Percentiles rank a stretch among this genome's conserved stretches.
Conservation (phyloP, 148 eudicot species). For the Vaccinium macrocarpon region DNA sequence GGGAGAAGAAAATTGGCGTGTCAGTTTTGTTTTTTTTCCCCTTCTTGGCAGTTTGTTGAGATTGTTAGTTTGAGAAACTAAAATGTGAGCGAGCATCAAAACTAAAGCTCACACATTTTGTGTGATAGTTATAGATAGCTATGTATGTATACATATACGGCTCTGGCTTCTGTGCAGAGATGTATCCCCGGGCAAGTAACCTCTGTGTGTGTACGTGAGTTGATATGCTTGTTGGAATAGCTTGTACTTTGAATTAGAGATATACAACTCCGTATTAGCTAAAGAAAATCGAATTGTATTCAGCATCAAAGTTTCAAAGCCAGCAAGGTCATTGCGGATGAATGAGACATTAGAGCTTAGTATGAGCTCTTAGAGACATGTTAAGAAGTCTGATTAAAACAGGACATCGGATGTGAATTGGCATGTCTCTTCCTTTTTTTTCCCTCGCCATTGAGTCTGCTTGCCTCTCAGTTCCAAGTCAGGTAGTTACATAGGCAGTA, state of each 20-base stretch:
- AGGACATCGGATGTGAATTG: neutral
- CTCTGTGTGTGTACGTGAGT: neutral
- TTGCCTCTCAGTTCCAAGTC: neutral
- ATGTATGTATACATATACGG: neutral
- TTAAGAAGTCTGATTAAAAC: no score
- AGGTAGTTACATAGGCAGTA: neutral
- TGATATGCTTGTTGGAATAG: neutral
- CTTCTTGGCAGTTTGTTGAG: neutral
- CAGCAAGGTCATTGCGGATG: neutral
- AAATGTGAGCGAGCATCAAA: neutral
- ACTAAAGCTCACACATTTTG: neutral
- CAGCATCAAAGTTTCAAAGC: neutral
- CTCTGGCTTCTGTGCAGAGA: neutral
- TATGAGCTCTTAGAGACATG: neutral
- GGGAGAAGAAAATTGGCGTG: neutral
- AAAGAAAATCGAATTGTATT: neutral
- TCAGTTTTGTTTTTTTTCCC: neutral
- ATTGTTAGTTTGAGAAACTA: neutral
- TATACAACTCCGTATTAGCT: neutral
- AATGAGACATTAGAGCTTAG: neutral
- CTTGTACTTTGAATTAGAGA: no score
- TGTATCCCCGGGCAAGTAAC: neutral
- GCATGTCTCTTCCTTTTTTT: neutral
- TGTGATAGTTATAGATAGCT: neutral
- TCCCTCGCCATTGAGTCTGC: neutral